phyloP scores from a whole-genome alignment of 2,329 filamentous ascomycete species.

The Fusarium solani-melongenae region DNA sequence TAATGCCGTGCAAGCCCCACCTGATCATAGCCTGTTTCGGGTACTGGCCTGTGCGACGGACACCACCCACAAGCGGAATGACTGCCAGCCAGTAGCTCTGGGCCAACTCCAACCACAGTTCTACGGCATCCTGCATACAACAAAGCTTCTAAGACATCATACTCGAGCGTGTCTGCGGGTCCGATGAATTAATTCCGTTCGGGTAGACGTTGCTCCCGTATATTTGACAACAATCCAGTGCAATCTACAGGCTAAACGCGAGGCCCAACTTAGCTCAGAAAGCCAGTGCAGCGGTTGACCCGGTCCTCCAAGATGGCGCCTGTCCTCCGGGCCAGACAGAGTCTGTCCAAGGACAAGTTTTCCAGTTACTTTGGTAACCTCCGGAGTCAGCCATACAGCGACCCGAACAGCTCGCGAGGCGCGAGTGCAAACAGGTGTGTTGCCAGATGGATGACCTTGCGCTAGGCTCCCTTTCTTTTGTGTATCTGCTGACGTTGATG shows the following conservation, averaged over 20 bases:
- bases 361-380: conserved; percentile 72
- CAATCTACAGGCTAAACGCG: background rate
- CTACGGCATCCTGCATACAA: conserved; percentile 11
- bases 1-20: conserved; percentile 24
- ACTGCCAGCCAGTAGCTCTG: background rate
- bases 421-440: conserved; percentile 67
- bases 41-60: conserved; percentile 17
- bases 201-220: background rate
- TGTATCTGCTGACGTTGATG: conserved; percentile 19
- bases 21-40: conserved; percentile 15
- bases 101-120: conserved; percentile 15
- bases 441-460: conserved; percentile 20
- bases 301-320: conserved; percentile 51
- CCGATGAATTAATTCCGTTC: background rate
- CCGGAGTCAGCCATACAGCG: conserved; percentile 78
- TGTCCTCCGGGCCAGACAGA: conserved; percentile 59
- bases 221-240: background rate
- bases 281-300: background rate
- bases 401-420: conserved; percentile 66
- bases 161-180: background rate
- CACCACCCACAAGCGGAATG: conserved; percentile 14
- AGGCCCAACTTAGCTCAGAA: background rate
- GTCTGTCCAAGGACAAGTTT: conserved; percentile 77
- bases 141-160: conserved; percentile 6
- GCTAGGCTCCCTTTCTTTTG: background rate